Base-by-base conservation (phyloP, 805 yeast species). In the Kregervanrija pseudodelftensis region DNA sequence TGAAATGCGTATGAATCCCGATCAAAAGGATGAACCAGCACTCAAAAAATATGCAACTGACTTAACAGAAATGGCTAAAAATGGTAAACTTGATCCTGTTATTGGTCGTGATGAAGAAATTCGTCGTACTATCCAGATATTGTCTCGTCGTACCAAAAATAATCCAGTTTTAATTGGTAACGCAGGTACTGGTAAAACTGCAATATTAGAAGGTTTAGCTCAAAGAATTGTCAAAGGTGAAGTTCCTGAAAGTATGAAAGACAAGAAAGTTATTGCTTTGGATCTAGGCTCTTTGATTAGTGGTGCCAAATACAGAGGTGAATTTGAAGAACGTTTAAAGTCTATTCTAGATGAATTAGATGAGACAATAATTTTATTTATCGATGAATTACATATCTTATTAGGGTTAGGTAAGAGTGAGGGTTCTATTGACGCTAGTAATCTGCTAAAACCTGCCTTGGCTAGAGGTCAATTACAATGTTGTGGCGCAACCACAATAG, bases 181-280 rank as follows among this genome's bases (percentile, higher is more conserved):
- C 53, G 99, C 99, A 1, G 99, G 99, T 67, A 95, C 96, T 0
- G 99, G 99, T 68, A 91, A 91, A 64, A 93, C 98, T 0, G 95
- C 98, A 7, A 80, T 93, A 46, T 85, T 93, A 79, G 99, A 93
- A 60, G 99, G 98, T 0, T 70, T 93, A 35, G 98, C 98, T 0
- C 98, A 93, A 64, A 71, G 97, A 56, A 90, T 93, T 41, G 79
- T 87, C 8, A 79, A 84, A 45, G 91, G 91, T 11, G 95, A 90
- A 60, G 99, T 91, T 1, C 98, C 98, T 0, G 98, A 93, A 50
- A 78, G 89, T 37, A 82, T 91, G 83, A 86, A 89, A 60, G 80
- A 84, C 45, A 93, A 93, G 62, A 75, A 80, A 49, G 82, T 91
- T 14, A 74, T 91, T 34, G 78, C 97, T 0, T 69, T 91, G 39